phyloP scores from a whole-genome alignment of 2,329 filamentous ascomycete genomes.

The Thielaviopsis euricoi region DNA sequence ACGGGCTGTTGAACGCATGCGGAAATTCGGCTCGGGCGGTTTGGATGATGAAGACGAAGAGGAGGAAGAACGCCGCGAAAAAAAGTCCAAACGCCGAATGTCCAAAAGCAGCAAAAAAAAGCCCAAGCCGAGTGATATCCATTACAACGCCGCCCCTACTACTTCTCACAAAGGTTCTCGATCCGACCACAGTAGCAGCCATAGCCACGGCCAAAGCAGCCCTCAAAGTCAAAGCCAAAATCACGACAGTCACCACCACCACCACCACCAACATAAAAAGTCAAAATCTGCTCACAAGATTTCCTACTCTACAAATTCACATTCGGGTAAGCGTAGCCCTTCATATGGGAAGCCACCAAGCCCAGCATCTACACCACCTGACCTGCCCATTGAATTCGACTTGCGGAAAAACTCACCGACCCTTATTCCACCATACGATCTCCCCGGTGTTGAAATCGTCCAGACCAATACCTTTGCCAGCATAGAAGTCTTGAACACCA shows the following conservation, averaged over 20 bases:
- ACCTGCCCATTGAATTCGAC: conserved; percentile 43
- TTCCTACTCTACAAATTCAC: conserved; percentile 59
- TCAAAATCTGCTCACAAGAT: conserved; percentile 66
- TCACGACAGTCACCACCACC: not conserved
- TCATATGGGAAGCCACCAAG: conserved; percentile 51
- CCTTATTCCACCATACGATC: conserved; percentile 59
- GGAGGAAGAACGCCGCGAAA: conserved; percentile 39
- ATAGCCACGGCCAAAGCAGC: not conserved
- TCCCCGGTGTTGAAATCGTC: conserved; percentile 36
- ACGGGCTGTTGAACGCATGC: conserved; percentile 51
- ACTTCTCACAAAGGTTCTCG: conserved; percentile 16
- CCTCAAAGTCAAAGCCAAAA: conserved; percentile 37
- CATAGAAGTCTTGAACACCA: conserved; percentile 55
- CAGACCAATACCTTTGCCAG: conserved; percentile 65
- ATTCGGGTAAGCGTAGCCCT: conserved; percentile 47
- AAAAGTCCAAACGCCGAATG: conserved; percentile 56
- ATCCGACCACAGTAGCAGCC: not conserved
- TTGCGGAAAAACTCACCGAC: conserved; percentile 56
- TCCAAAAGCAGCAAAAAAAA: conserved; percentile 84
- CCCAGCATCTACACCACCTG: conserved; percentile 59
- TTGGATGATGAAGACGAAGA: conserved; percentile 27
- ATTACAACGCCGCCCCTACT: conserved; percentile 51
- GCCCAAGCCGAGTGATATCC: conserved; percentile 50
- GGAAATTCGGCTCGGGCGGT: conserved; percentile 29
- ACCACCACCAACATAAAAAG: conserved; percentile 46